Evolutionary conservation across 306 rosid species (phyloP).

Genomic region (Malus asiatica): DNA sequence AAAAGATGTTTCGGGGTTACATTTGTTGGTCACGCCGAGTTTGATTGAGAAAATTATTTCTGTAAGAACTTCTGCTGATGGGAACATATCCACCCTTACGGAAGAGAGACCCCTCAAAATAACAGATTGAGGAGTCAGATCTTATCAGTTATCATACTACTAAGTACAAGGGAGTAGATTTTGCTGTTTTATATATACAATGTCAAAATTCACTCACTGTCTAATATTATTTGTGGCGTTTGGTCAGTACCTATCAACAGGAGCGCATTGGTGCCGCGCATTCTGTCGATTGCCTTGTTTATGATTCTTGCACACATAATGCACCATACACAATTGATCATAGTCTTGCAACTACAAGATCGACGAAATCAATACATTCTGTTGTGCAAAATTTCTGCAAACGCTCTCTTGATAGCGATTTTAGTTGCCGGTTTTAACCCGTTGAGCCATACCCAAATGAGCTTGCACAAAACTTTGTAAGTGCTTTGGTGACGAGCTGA

Average conservation of each 20-base stretch:
- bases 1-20: background rate
- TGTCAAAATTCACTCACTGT: background rate
- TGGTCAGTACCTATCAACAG: background rate
- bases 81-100: background rate
- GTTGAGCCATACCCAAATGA: background rate
- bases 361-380: background rate
- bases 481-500: background rate
- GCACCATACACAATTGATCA: background rate
- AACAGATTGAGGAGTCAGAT: constrained; percentile 1
- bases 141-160: background rate
- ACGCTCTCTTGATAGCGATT: too few relatives aligned
- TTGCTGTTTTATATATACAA: background rate
- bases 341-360: background rate
- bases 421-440: background rate
- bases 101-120: background rate
- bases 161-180: background rate
- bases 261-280: background rate
- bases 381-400: background rate
- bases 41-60: constrained; percentile 3
- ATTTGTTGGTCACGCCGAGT: background rate
- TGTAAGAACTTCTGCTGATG: constrained; percentile 8
- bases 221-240: background rate
- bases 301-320: background rate
- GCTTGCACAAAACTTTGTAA: background rate
- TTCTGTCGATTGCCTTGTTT: background rate